A percentile compares a stretch with the other conserved stretches of the same genome.
These are phyloP conservation scores for Rhizophora apiculata DNA, from an alignment of 345 rosid genomes.

Conservation along the genomic window DNA sequence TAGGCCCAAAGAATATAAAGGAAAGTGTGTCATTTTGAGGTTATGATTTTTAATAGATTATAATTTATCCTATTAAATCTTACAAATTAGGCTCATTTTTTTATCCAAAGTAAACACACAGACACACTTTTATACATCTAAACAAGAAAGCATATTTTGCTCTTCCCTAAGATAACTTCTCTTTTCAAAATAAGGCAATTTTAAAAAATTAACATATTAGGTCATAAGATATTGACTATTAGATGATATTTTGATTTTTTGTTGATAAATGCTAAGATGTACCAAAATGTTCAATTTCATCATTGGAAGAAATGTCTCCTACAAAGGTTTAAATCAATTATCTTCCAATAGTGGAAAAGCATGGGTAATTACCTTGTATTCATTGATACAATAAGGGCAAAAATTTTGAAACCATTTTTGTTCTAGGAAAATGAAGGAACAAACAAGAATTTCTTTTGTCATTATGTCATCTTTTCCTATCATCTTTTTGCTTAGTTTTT, in stretches of 20 bases:
- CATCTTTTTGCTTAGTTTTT: too few species aligned
- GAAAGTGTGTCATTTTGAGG: too few species aligned
- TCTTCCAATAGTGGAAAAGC: slow-evolving; percentile 58
- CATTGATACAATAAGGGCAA: slow-evolving; percentile 44
- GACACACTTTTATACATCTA: neutral
- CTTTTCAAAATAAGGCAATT: neutral
- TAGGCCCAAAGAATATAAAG: too few species aligned
- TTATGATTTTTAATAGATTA: too few species aligned
- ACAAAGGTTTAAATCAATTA: slow-evolving; percentile 21
- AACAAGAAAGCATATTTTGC: neutral
- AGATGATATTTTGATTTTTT: slow-evolving; percentile 3
- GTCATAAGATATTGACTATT: neutral
- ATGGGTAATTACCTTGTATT: slow-evolving; percentile 59
- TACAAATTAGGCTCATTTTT: too few species aligned
- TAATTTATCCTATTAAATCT: too few species aligned
- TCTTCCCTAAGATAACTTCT: neutral
- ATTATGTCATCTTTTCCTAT: slow-evolving; percentile 32
- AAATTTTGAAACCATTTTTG: slow-evolving; percentile 46
- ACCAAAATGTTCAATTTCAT: slow-evolving; percentile 39
- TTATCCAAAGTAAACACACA: too few species aligned
- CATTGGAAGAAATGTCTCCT: slow-evolving; percentile 28
- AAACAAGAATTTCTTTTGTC: slow-evolving; percentile 54
- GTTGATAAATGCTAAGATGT: slow-evolving; percentile 39
- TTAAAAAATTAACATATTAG: neutral
- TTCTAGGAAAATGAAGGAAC: slow-evolving; percentile 25